Percentiles rank a stretch among this genome's conserved stretches.
Evolutionary conservation across 2,329 filamentous ascomycete species (phyloP).

Genomic region (Teratosphaeria viscida): DNA sequence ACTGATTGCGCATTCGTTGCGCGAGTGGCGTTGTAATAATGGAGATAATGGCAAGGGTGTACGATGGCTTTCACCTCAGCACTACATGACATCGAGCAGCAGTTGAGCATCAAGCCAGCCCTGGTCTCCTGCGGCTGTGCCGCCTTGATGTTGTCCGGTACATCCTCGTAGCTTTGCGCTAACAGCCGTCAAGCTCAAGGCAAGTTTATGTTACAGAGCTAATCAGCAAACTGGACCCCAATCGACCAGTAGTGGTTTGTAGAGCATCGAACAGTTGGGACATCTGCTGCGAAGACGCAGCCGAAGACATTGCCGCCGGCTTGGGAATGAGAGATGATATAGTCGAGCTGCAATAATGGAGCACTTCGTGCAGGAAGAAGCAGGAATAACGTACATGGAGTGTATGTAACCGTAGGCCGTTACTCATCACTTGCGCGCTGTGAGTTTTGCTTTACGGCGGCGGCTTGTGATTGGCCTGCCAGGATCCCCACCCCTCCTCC

Average conservation of each 20-base stretch:
- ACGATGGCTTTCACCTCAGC: no score
- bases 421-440: background rate
- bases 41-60: background rate
- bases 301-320: background rate
- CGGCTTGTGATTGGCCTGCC: background rate
- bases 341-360: background rate
- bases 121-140: background rate
- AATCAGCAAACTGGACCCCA: background rate
- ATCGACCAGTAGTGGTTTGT: background rate
- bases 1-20: background rate
- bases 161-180: background rate
- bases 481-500: background rate
- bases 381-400: background rate
- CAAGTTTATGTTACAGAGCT: background rate
- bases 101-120: background rate
- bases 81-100: no score
- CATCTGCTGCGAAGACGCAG: background rate
- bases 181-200: background rate
- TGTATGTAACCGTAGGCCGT: background rate
- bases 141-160: background rate
- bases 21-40: background rate
- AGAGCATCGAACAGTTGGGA: background rate
- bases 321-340: background rate
- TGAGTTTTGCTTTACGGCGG: background rate
- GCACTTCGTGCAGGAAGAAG: background rate